phyloP scores from a whole-genome alignment of 176 grass and related monocot species.

The Poa annua region DNA sequence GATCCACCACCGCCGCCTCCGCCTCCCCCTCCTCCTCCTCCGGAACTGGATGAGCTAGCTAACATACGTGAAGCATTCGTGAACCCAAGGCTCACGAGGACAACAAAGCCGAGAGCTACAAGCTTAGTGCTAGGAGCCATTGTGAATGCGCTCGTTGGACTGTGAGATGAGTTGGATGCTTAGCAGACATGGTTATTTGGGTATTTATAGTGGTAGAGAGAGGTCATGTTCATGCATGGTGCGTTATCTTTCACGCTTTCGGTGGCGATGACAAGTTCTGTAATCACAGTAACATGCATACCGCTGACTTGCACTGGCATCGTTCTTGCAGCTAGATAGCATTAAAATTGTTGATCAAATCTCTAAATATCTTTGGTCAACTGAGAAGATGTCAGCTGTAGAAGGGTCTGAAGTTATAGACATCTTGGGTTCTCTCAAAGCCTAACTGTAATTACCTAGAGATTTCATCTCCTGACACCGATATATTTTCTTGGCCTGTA shows the following conservation, averaged over 20 bases:
- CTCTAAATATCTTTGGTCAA: too few species aligned
- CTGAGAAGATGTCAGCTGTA: too few species aligned
- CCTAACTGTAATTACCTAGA: too few species aligned
- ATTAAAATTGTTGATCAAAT: neutral
- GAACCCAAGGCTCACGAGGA: conserved; percentile 46
- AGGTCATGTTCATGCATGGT: conserved; percentile 22
- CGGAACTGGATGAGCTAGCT: neutral
- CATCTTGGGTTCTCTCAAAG: too few species aligned
- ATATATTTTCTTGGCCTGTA: too few species aligned
- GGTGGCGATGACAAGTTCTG: neutral
- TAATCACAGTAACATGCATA: neutral
- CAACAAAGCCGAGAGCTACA: conserved; percentile 41
- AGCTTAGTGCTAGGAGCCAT: conserved; percentile 48
- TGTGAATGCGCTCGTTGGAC: conserved; percentile 16
- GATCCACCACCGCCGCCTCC: conserved; percentile 8
- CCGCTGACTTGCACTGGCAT: neutral
- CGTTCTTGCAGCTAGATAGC: neutral
- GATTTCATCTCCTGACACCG: too few species aligned
- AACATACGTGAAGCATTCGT: conserved; percentile 37
- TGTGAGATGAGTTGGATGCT: conserved; percentile 16
- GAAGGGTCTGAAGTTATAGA: too few species aligned
- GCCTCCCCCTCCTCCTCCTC: neutral
- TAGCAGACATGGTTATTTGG: neutral
- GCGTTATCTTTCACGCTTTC: neutral
- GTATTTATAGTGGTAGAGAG: conserved; percentile 41